Evolutionary conservation across 163 green algal genomes (phyloP).

Genomic region (Trebouxia gelatinosa): DNA sequence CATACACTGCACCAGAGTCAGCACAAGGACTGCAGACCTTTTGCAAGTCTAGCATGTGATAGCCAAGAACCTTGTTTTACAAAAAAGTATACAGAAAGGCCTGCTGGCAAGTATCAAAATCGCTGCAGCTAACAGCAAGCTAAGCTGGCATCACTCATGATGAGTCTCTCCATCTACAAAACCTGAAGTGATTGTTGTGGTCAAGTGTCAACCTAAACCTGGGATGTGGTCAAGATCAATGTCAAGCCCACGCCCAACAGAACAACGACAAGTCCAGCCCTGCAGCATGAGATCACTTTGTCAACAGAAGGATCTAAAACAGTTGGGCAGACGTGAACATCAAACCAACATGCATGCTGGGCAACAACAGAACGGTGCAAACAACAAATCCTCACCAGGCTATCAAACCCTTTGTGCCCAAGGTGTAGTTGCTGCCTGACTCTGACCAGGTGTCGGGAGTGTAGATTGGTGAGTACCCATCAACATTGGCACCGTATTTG

Average conservation of each 20-base stretch:
- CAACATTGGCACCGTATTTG: constrained; percentile 97
- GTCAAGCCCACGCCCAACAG: constrained; percentile 82
- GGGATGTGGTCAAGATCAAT: constrained; percentile 82
- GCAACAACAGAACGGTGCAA: background rate
- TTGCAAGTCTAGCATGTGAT: no score
- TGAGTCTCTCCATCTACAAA: no score
- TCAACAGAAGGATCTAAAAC: background rate
- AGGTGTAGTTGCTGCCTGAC: constrained; percentile 82
- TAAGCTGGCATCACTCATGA: no score
- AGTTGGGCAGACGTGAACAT: background rate
- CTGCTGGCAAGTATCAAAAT: no score
- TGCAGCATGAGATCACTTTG: constrained; percentile 33
- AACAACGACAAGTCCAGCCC: constrained; percentile 82
- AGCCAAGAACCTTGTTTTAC: no score
- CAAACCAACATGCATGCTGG: background rate
- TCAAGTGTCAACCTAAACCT: constrained; percentile 21
- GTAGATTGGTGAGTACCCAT: constrained; percentile 97
- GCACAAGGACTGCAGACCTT: no score
- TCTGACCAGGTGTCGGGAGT: constrained; percentile 92
- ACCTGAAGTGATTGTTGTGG: no score
- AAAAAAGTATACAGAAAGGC: no score
- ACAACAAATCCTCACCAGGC: constrained; percentile 65
- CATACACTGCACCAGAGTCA: no score
- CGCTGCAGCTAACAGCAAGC: no score
- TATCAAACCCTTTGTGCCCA: constrained; percentile 87